These are phyloP conservation scores for Ustulina deusta DNA, from an alignment of 2,329 filamentous ascomycete species.

Conservation along the genomic window DNA sequence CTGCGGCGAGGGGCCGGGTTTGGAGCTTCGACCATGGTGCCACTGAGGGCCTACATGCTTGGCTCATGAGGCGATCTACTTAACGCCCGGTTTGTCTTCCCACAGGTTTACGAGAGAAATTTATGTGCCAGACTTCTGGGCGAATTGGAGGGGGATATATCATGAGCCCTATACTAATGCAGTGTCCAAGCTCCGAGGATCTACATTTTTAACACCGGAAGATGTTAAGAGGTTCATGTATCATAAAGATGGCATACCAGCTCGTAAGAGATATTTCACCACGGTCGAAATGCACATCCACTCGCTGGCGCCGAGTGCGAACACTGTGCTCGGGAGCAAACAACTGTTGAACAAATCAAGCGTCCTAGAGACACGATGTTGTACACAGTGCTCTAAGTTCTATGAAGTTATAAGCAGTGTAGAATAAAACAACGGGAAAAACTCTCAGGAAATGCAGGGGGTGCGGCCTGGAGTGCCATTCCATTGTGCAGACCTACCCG, in stretches of 20 bases:
- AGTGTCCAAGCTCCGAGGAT: not conserved
- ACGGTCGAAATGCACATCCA: not conserved
- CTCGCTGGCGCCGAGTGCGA: not conserved
- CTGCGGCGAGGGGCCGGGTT: conserved; percentile 27
- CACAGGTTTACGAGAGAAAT: not conserved
- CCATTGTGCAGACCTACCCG: not conserved
- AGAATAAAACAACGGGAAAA: not conserved
- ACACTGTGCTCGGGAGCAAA: not conserved
- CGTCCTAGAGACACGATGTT: not conserved
- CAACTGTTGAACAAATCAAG: not conserved
- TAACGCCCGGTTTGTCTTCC: not conserved
- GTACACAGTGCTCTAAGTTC: not conserved
- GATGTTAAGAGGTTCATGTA: not conserved
- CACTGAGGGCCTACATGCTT: conserved; percentile 15
- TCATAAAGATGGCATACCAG: not conserved
- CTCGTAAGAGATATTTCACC: not conserved
- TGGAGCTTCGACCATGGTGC: conserved; percentile 26
- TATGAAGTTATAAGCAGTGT: too few relatives aligned
- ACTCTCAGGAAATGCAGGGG: not conserved
- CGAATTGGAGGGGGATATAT: not conserved
- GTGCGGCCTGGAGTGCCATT: not conserved
- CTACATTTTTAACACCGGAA: not conserved
- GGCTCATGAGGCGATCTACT: conserved; percentile 7
- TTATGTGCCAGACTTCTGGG: not conserved
- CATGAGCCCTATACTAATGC: not conserved